These are phyloP conservation scores for Fusarium sp. DNA, from an alignment of 2,329 filamentous ascomycete genomes.

Conservation along the genomic window DNA sequence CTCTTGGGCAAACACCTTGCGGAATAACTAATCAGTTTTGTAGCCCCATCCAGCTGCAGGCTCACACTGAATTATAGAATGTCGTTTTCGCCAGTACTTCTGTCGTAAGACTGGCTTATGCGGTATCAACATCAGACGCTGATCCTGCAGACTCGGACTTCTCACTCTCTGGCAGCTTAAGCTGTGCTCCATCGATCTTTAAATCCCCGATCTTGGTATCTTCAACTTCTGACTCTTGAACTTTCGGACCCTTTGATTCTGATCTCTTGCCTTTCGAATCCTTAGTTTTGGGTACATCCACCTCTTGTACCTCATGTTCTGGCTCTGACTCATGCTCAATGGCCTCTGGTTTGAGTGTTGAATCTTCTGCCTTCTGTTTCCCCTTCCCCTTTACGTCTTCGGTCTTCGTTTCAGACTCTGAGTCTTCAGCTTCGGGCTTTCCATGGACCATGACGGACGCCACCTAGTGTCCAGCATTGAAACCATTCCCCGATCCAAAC, in stretches of 20 bases:
- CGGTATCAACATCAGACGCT: slow-evolving; percentile 12
- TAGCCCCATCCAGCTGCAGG: not conserved
- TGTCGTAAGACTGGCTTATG: not conserved
- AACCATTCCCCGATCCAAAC: slow-evolving; percentile 52
- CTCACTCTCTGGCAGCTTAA: not conserved
- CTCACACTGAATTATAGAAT: not conserved
- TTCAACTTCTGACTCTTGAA: not conserved
- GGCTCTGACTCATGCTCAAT: not conserved
- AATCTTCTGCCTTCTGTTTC: not conserved
- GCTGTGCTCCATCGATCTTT: not conserved
- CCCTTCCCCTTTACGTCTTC: not conserved
- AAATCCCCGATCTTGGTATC: not conserved
- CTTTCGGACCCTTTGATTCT: not conserved
- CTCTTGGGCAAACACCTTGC: not conserved
- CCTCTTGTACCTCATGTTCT: not conserved
- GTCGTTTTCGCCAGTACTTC: no score
- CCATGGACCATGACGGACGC: slow-evolving; percentile 6
- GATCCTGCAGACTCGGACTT: slow-evolving; percentile 1
- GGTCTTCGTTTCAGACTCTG: not conserved
- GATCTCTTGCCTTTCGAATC: not conserved
- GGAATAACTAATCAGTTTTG: not conserved
- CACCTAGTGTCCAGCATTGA: slow-evolving; percentile 35
- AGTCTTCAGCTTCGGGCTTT: not conserved
- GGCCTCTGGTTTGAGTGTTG: not conserved
- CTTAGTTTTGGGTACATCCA: not conserved